Percentiles rank a stretch among this genome's conserved stretches.
Conservation (phyloP, 1,139 yeast species). For the Scheffersomyces segobiensis region DNA sequence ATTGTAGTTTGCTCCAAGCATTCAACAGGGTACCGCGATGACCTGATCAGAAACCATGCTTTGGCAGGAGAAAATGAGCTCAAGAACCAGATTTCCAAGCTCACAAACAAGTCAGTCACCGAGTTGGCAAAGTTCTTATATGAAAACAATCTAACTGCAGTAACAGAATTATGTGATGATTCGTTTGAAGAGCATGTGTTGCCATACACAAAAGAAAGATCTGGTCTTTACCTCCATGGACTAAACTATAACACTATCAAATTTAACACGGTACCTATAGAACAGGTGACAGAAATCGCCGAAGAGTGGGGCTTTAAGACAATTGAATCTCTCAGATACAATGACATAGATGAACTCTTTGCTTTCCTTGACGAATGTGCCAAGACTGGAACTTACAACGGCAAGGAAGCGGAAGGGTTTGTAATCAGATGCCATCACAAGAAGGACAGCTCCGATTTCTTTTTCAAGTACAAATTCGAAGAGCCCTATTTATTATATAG, state of each 20-base stretch:
- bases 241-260: constrained; percentile 65
- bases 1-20: constrained; percentile 85
- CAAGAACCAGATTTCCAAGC: constrained; percentile 45
- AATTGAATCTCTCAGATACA: constrained; percentile 46
- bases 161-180: constrained; percentile 92
- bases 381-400: constrained; percentile 69
- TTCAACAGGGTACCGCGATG: constrained; percentile 71
- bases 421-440: constrained; percentile 65
- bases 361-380: constrained; percentile 57
- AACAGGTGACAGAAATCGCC: constrained; percentile 61
- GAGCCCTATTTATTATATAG: constrained; percentile 93
- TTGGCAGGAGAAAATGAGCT: constrained; percentile 66
- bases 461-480: constrained; percentile 92
- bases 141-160: constrained; percentile 68
- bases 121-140: constrained; percentile 60
- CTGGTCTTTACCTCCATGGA: constrained; percentile 92
- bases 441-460: constrained; percentile 46
- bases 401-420: constrained; percentile 86
- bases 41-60: constrained; percentile 67
- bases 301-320: constrained; percentile 68
- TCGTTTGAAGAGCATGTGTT: constrained; percentile 91
- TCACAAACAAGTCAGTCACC: constrained; percentile 33
- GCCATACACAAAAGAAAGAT: constrained; percentile 60
- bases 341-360: constrained; percentile 42
- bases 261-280: constrained; percentile 67